These are phyloP conservation scores for Cladosporium colombiae DNA, from an alignment of 2,329 filamentous ascomycete genomes.

Conservation along the genomic window DNA sequence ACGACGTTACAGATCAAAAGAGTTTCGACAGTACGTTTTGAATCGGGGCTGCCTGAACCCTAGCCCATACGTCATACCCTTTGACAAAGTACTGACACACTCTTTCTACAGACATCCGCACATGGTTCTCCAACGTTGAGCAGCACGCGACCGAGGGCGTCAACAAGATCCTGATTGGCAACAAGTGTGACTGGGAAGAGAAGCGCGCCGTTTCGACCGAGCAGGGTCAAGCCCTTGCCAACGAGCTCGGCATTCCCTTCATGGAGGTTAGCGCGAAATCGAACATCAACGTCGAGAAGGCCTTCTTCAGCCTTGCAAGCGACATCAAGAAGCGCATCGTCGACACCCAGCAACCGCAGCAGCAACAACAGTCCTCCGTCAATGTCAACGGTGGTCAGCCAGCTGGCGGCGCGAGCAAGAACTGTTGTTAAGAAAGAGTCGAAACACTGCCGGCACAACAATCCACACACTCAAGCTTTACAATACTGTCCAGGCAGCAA, in stretches of 20 bases:
- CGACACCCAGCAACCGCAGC: conserved; percentile 70
- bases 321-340: conserved; percentile 99
- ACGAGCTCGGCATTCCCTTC: conserved; percentile 96
- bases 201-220: conserved; percentile 93
- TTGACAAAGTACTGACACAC: background rate
- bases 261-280: conserved; percentile 98
- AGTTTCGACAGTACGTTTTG: conserved; percentile 84
- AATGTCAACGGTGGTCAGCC: conserved; percentile 33
- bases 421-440: conserved; percentile 66
- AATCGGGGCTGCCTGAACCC: conserved; percentile 7
- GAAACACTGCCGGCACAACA: conserved; percentile 1
- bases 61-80: background rate
- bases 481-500: background rate
- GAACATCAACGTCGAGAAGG: conserved; percentile 99
- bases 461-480: background rate
- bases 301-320: conserved; percentile 90
- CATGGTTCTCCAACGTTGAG: conserved; percentile 99
- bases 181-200: conserved; percentile 99
- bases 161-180: conserved; percentile 99
- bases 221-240: conserved; percentile 86
- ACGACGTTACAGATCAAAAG: conserved; percentile 96
- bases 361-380: conserved; percentile 65
- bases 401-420: conserved; percentile 39
- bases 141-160: conserved; percentile 98
- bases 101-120: conserved; percentile 77